Percentiles rank a stretch among this genome's conserved stretches.
phyloP scores from a whole-genome alignment of 2,329 filamentous ascomycete species.

The Mycosphaerella sp. region DNA sequence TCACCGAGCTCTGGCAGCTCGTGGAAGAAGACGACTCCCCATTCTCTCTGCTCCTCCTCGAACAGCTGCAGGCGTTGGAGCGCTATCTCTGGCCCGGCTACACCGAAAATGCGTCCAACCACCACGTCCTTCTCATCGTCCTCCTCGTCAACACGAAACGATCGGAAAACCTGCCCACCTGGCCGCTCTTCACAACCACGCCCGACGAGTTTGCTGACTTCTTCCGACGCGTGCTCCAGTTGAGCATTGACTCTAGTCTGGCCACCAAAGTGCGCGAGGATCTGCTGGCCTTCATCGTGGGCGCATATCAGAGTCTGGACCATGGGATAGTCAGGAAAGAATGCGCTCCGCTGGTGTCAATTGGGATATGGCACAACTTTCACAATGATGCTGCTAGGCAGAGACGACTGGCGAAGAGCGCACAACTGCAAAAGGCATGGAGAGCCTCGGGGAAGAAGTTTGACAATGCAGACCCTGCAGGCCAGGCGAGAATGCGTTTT shows the following conservation, averaged over 20 bases:
- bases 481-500: constrained; percentile 75
- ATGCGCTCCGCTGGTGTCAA: constrained; percentile 89
- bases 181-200: constrained; percentile 74
- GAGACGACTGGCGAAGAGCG: constrained; percentile 61
- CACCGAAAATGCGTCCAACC: constrained; percentile 71
- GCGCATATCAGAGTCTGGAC: constrained; percentile 90
- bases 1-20: constrained; percentile 86
- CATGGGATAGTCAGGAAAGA: constrained; percentile 86
- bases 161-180: constrained; percentile 78
- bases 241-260: constrained; percentile 58
- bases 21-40: constrained; percentile 70
- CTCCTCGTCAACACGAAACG: constrained; percentile 83
- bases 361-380: constrained; percentile 92
- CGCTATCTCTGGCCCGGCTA: constrained; percentile 95
- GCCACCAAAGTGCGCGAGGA: constrained; percentile 57
- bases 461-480: constrained; percentile 73
- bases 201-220: constrained; percentile 79
- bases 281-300: constrained; percentile 82
- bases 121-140: constrained; percentile 81
- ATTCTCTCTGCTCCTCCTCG: constrained; percentile 72
- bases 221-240: constrained; percentile 82
- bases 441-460: constrained; percentile 78
- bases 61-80: constrained; percentile 86
- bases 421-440: constrained; percentile 84
- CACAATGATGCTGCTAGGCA: constrained; percentile 71